Percentiles rank a stretch among this genome's conserved stretches.
These are phyloP conservation scores for Blastobotrys buckinghamii DNA, from an alignment of 1,139 yeast genomes.

Conservation along the genomic window DNA sequence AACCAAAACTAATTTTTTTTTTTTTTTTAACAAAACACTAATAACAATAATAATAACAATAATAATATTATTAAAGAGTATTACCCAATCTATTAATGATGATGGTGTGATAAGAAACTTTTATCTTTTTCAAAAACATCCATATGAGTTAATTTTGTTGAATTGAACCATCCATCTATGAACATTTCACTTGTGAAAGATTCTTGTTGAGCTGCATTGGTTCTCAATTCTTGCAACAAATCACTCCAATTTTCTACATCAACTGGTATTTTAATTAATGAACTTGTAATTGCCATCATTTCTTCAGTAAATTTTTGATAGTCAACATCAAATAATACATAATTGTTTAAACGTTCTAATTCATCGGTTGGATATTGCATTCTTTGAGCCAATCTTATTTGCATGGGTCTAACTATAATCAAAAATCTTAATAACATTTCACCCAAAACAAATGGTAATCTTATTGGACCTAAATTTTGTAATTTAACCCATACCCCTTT, in stretches of 20 bases:
- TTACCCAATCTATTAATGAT: not conserved
- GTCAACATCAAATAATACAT: conserved; percentile 1
- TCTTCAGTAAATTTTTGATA: not conserved
- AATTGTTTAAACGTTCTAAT: not conserved
- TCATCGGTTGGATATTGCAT: not conserved
- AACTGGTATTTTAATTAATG: not conserved
- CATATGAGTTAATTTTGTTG: not conserved
- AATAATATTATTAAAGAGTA: too few species aligned
- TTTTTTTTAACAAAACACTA: too few species aligned
- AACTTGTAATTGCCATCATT: not conserved
- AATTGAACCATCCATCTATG: conserved; percentile 5
- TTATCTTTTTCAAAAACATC: not conserved
- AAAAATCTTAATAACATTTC: conserved; percentile 1
- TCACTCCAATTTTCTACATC: not conserved
- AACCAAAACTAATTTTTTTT: not conserved
- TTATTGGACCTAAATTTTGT: not conserved
- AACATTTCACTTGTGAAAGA: not conserved
- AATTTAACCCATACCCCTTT: not conserved
- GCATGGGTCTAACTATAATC: conserved; percentile 6
- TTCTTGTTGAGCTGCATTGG: not conserved
- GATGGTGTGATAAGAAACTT: not conserved
- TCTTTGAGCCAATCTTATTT: conserved; percentile 5
- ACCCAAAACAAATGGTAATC: conserved; percentile 5
- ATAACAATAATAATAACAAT: too few species aligned
- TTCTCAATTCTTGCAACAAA: not conserved